Conservation (phyloP, 441 rosid species). For the Jatropha podagrica region DNA sequence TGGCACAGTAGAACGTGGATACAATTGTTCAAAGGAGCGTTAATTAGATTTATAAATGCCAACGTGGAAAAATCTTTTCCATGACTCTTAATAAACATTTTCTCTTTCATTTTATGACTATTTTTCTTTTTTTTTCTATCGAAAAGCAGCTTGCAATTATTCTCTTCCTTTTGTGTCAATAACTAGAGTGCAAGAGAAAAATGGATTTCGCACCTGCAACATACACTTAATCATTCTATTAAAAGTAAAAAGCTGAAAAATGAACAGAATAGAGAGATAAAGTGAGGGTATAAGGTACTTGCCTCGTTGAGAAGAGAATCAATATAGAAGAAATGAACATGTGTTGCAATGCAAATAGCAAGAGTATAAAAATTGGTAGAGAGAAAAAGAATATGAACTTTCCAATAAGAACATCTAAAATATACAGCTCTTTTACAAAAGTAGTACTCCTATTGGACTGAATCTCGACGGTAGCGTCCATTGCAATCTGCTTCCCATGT, state of each 20-base stretch:
- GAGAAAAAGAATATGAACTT: constrained; percentile 53
- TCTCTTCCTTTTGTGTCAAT: no score
- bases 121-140: no score
- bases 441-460: constrained; percentile 29
- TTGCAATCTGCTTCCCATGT: background rate
- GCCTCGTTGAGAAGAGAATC: constrained; percentile 59
- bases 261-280: background rate
- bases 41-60: no score
- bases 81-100: no score
- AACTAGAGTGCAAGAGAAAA: constrained; percentile 43
- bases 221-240: background rate
- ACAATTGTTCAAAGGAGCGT: no score
- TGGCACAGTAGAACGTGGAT: no score
- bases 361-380: constrained; percentile 63
- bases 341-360: constrained; percentile 49
- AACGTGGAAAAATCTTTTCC: no score
- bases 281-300: background rate
- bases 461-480: constrained; percentile 49
- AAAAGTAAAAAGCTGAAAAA: background rate
- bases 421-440: constrained; percentile 49
- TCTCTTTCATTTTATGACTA: no score
- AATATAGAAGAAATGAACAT: constrained; percentile 57
- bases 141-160: no score
- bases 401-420: constrained; percentile 59
- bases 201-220: constrained; percentile 47